A percentile compares a stretch with the other conserved stretches of the same genome.
phyloP scores from a whole-genome alignment of 2,329 filamentous ascomycete genomes.

The Botrytis fragariae region DNA sequence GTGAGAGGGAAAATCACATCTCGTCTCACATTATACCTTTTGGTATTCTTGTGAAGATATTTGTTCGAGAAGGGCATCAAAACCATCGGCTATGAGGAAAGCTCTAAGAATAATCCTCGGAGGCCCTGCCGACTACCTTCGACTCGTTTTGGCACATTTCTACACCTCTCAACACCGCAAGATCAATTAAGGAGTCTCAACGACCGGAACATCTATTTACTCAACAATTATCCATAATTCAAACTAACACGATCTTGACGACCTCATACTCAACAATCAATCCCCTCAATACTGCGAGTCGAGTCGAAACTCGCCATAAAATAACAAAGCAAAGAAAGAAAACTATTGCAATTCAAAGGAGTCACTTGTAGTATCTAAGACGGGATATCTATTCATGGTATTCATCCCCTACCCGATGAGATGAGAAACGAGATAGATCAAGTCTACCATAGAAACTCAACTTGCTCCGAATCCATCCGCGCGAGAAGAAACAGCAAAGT shows the following conservation, averaged over 20 bases:
- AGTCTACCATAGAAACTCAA: background rate
- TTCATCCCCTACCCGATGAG: background rate
- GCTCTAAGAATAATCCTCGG: background rate
- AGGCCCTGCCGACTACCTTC: background rate
- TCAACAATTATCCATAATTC: background rate
- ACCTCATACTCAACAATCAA: background rate
- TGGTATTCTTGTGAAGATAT: background rate
- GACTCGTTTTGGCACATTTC: background rate
- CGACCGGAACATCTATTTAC: background rate
- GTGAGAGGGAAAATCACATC: slow-evolving; percentile 38
- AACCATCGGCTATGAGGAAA: background rate
- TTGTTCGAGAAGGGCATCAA: background rate
- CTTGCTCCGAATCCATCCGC: background rate
- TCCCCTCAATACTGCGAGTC: no score
- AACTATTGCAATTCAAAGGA: background rate
- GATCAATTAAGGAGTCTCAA: background rate
- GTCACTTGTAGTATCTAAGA: background rate
- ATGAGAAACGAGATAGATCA: no score
- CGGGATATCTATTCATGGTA: background rate
- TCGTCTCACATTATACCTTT: background rate
- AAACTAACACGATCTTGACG: background rate
- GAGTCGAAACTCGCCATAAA: background rate
- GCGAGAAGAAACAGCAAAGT: background rate
- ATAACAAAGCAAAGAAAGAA: background rate
- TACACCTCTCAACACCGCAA: background rate